Evolutionary conservation across 768 basidiomycete genomes (phyloP).

Genomic region (Clitopilus hobsonii): DNA sequence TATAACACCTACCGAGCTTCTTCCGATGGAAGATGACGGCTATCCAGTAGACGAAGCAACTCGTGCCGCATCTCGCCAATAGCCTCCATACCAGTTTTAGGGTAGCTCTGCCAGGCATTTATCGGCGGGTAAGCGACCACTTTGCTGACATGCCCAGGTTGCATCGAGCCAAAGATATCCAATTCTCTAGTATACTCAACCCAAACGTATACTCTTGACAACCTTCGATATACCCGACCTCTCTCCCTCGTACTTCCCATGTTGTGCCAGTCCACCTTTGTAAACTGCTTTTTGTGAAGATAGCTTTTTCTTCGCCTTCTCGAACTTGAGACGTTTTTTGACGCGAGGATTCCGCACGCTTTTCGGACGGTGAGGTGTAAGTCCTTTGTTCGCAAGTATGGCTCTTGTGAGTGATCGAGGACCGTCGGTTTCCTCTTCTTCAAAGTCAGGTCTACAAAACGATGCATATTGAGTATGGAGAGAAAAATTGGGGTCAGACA

Average conservation of each 20-base stretch:
- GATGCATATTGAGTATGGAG: constrained; percentile 1
- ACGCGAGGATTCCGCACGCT: constrained; percentile 93
- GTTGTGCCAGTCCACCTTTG: constrained; percentile 76
- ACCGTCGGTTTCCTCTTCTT: constrained; percentile 42
- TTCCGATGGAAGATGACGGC: too few species aligned
- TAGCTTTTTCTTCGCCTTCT: constrained; percentile 92
- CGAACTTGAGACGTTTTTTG: constrained; percentile 92
- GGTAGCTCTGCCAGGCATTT: too few species aligned
- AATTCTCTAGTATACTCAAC: constrained; percentile 21
- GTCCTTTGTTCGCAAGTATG: constrained; percentile 91
- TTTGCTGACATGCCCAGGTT: background rate
- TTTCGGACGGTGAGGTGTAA: constrained; percentile 88
- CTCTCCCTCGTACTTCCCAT: constrained; percentile 83
- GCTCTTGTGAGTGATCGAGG: constrained; percentile 87
- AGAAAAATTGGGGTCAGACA: background rate
- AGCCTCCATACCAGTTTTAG: too few species aligned
- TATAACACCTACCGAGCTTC: too few species aligned
- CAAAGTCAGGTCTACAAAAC: constrained; percentile 20
- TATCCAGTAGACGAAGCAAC: too few species aligned
- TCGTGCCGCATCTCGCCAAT: too few species aligned
- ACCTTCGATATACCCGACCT: constrained; percentile 89
- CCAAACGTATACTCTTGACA: constrained; percentile 78
- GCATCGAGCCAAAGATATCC: background rate
- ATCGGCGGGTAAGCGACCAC: too few species aligned
- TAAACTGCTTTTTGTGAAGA: constrained; percentile 88